These are phyloP conservation scores for Xylariaceae sp. DNA, from an alignment of 2,329 filamentous ascomycete species.

Conservation along the genomic window DNA sequence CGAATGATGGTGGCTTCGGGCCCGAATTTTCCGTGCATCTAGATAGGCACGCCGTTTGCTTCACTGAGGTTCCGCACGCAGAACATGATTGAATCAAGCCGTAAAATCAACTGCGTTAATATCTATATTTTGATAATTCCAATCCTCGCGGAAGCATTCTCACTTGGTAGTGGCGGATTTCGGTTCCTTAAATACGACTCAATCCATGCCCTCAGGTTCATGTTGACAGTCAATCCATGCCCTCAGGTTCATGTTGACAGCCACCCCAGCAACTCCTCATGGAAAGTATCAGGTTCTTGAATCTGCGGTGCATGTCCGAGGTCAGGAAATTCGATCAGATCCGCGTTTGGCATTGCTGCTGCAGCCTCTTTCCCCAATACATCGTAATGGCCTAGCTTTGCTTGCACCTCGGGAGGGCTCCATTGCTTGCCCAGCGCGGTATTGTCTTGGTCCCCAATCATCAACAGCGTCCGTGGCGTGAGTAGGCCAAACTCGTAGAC, in stretches of 20 bases:
- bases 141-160: too few relatives aligned
- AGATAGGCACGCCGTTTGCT: too few relatives aligned
- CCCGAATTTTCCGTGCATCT: too few relatives aligned
- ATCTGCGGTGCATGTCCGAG: constrained; percentile 51
- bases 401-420: constrained; percentile 39
- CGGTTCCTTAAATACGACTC: too few relatives aligned
- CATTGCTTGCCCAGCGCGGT: constrained; percentile 53
- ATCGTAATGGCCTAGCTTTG: constrained; percentile 44
- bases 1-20: too few relatives aligned
- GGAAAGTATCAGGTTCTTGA: constrained; percentile 43
- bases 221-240: too few relatives aligned
- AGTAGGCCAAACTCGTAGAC: constrained; percentile 45
- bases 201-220: too few relatives aligned
- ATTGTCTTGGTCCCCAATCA: constrained; percentile 48
- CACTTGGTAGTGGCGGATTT: too few relatives aligned
- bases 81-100: too few relatives aligned
- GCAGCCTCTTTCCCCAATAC: constrained; percentile 43
- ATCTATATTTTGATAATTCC: too few relatives aligned
- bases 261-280: constrained; percentile 43
- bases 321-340: constrained; percentile 42
- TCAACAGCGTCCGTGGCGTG: constrained; percentile 40
- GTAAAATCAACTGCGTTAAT: too few relatives aligned
- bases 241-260: constrained; percentile 22
- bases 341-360: constrained; percentile 37
- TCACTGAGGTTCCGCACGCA: too few relatives aligned